phyloP scores from a whole-genome alignment of 2,329 filamentous ascomycete genomes.

The Alternaria novae-zelandiae region DNA sequence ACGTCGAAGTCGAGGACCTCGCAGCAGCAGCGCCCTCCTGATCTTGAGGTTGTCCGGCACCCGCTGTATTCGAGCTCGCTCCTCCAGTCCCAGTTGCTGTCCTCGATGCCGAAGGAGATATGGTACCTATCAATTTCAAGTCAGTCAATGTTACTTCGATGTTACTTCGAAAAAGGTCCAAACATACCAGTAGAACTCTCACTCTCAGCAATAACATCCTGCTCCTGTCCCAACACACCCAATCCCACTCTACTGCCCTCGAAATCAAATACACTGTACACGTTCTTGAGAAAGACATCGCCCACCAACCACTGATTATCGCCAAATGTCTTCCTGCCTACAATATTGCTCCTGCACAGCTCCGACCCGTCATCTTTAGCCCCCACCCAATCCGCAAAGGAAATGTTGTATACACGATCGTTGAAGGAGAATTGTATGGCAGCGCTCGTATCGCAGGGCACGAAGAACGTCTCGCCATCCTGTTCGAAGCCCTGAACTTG shows the following conservation, averaged over 20 bases:
- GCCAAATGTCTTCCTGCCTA: constrained; percentile 71
- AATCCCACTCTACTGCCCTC: constrained; percentile 69
- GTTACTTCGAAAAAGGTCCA: neutral
- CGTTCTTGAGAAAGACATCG: constrained; percentile 87
- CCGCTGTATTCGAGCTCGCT: neutral
- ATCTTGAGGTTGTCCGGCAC: neutral
- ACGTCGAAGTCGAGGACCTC: neutral
- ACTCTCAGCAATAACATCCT: neutral
- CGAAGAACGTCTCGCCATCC: constrained; percentile 67
- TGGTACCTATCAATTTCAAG: neutral
- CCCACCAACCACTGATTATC: constrained; percentile 77
- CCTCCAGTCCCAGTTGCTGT: neutral
- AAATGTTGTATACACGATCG: constrained; percentile 69
- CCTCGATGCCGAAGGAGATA: constrained; percentile 1
- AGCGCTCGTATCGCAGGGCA: constrained; percentile 73
- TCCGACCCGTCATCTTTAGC: constrained; percentile 41
- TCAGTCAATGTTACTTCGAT: neutral
- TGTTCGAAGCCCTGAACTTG: constrained; percentile 67
- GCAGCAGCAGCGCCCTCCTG: constrained; percentile 3
- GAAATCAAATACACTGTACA: constrained; percentile 84
- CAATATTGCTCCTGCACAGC: constrained; percentile 71
- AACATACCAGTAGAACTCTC: constrained; percentile 4
- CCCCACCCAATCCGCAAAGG: constrained; percentile 74
- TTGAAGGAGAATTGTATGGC: constrained; percentile 72
- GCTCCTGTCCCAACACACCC: constrained; percentile 32